Percentiles rank a stretch among this genome's conserved stretches.
Evolutionary conservation across 2,329 filamentous ascomycete genomes (phyloP).

Genomic region (Beauveria scarabaeidicola): DNA sequence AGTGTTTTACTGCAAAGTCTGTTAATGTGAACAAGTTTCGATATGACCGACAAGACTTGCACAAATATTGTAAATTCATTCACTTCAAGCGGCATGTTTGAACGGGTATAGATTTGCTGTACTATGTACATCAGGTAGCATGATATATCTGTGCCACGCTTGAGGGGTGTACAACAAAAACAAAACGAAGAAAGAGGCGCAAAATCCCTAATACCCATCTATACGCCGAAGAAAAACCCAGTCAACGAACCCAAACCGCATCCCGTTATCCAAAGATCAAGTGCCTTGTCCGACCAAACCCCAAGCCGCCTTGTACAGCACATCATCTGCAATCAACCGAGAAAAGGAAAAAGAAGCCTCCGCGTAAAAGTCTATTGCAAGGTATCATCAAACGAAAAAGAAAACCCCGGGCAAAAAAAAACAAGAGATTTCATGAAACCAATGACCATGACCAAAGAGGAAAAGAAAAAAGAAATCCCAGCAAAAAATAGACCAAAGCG

Average conservation of each 20-base stretch:
- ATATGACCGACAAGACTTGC: not conserved
- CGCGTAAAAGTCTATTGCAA: conserved; percentile 5
- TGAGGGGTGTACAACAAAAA: too few relatives aligned
- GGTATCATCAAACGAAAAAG: conserved; percentile 10
- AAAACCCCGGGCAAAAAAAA: not conserved
- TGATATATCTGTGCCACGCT: too few relatives aligned
- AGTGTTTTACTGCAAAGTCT: not conserved
- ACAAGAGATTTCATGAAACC: not conserved
- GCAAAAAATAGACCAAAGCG: not conserved
- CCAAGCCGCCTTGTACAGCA: not conserved
- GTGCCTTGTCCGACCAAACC: too few relatives aligned
- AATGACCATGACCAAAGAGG: not conserved
- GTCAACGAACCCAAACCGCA: not conserved
- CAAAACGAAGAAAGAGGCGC: too few relatives aligned
- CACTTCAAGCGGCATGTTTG: too few relatives aligned
- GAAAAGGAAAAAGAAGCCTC: not conserved
- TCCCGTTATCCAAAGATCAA: too few relatives aligned
- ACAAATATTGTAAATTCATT: too few relatives aligned
- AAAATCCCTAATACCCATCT: too few relatives aligned
- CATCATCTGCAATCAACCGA: not conserved
- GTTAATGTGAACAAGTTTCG: not conserved
- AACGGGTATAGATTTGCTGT: too few relatives aligned
- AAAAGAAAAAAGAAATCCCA: not conserved
- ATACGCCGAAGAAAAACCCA: not conserved
- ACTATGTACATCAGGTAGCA: too few relatives aligned